Evolutionary conservation across 352 stramenopile species (phyloP), one percentile per base, ranked within the genome.

Genomic region (Phytopythium oedochilum): DNA sequence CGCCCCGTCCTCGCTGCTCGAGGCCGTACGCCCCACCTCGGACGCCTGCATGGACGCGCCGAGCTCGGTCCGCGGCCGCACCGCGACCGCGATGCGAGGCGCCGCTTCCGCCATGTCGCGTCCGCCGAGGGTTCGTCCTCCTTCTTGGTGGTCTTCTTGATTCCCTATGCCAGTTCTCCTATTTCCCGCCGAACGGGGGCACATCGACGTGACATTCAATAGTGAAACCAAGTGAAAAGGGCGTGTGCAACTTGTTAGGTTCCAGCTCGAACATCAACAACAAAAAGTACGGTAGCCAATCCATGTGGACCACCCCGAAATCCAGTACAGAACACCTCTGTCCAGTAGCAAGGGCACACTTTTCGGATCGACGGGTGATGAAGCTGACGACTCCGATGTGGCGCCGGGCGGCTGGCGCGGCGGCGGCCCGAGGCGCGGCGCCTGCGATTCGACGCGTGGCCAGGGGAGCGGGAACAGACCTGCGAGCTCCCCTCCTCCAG

Each of bases 1-100:
- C 48, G 48, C 48, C 34, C 48, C 32, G 34, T 55, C 48, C 34
- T 55, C 32, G 32, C 48, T 55, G 23, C 40, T 47, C 23, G 12
- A 11, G 10, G 31, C 40, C 40, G 40, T 47, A 12, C 7, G 39
- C 20, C 5, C 22, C 20, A 4, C 39, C 39, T 45, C 39, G 20
- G 39, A 45, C 39, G 39, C 10, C 3, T 9, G 20, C 10, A 14
- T 45, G 20, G 20, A 7, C 20, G 11, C 18, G 28, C 23, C 7
- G 6, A 10, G 3, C 11, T 14, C 43, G 15, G 46, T 47, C 26
- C 54, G 36, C 18, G 36, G 36, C 15, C 36, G 36, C 36, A 42
- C 36, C 62, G 22, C 39, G 2, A 38, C 29, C 48, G 29, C 34
- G 6, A 43, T 26, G 52, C 38, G 43, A 53, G 18, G 18, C 15